A percentile compares a stretch with the other conserved stretches of the same genome.
phyloP scores from a whole-genome alignment of 331 rosid species.

The Telfairia occidentalis region DNA sequence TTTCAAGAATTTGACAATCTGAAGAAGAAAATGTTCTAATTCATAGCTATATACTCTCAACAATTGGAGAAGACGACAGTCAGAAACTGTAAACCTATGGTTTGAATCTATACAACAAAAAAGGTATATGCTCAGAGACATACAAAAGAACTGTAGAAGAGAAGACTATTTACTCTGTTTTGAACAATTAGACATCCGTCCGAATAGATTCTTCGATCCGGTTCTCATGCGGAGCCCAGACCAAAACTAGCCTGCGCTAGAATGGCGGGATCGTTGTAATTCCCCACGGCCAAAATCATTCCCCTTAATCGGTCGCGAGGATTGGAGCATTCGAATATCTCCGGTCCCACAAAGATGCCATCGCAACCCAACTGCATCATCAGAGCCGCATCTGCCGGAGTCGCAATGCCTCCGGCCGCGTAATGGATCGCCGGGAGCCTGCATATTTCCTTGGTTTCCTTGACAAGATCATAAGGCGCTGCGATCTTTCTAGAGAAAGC shows the following conservation, averaged over 20 bases:
- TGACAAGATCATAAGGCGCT: constrained; percentile 64
- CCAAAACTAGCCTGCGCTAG: constrained; percentile 41
- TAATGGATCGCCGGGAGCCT: constrained; percentile 54
- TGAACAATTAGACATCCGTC: constrained; percentile 7
- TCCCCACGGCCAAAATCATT: constrained; percentile 45
- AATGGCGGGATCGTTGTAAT: constrained; percentile 46
- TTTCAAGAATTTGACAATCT: neutral
- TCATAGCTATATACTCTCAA: neutral
- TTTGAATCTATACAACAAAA: neutral
- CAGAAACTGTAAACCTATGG: neutral
- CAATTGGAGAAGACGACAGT: neutral
- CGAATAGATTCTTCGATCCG: constrained; percentile 28
- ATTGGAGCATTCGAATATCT: constrained; percentile 36
- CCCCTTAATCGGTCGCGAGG: constrained; percentile 47
- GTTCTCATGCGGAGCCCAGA: constrained; percentile 29
- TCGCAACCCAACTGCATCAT: constrained; percentile 78
- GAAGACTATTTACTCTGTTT: neutral
- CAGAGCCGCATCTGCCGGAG: constrained; percentile 75
- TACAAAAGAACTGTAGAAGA: neutral
- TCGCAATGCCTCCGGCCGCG: constrained; percentile 66
- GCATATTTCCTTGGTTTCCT: constrained; percentile 43
- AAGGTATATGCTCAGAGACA: neutral
- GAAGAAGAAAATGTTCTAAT: neutral
- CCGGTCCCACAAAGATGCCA: constrained; percentile 51
- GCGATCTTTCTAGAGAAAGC: constrained; percentile 38